Evolutionary conservation across 176 grass and related monocot genomes (phyloP), one percentile per base, ranked within the genome.

Genomic region (Raddia distichophylla): DNA sequence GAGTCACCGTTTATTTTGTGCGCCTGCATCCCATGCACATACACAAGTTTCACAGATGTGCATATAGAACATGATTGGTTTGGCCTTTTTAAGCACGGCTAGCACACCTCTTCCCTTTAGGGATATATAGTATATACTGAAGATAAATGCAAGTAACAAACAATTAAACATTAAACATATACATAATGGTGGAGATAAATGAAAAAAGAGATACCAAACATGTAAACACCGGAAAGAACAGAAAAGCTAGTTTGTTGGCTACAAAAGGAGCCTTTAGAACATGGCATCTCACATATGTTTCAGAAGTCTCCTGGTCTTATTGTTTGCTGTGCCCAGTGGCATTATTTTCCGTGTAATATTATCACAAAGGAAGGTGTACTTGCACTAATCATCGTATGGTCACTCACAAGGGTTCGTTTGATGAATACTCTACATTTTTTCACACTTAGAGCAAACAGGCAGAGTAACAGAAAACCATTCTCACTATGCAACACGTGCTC

Each of bases 1-100:
- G 13, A 45, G 54, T 42, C 16, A 33, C 54, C 54, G 37, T 81
- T 51, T 22, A 18, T 72, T 82, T 72, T 3, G 14, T 62, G 58
- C 12, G 63, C 7, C 60, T 9, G 20, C 14, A 49, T 49, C 14
- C 75, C 6, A 62, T 40, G 44, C 1, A 9, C 27, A 82, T 10
- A 82, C 27, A 72, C 56, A 72, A 35, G 18, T 62, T 40, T 63
- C 43, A 77, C 10, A 3, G 59, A 40, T 73, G 22, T 82, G 44
- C 17, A 62, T 63, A 40, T 10, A 64, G 34, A 40, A 64, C 11
- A 74, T 32, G 14, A 83, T 10, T 46, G 12, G n/a, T 20, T 64
- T 74, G 47, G 60, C 16, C 15, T 57, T 74, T 74, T 42, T 49
- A 83, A 66, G 3, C 10, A 67, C 4, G 18, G 0, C 33, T 57